phyloP scores from a whole-genome alignment of 2,329 filamentous ascomycete genomes.

The Apiospora sp. region DNA sequence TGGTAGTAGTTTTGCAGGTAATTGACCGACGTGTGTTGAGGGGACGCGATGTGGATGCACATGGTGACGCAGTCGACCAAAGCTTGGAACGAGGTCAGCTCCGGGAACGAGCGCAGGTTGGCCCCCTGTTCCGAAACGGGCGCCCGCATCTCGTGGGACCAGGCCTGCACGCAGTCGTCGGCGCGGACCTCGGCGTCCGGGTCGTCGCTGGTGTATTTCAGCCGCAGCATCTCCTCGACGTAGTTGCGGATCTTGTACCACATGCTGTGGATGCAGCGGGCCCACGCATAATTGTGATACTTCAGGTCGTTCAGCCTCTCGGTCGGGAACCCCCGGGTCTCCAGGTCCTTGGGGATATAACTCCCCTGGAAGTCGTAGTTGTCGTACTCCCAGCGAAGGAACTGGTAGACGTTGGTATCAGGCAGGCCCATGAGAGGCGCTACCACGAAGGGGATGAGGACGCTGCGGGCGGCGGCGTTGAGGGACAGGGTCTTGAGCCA shows the following conservation, averaged over 20 bases:
- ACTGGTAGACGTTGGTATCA: slow-evolving; percentile 45
- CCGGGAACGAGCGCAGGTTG: slow-evolving; percentile 51
- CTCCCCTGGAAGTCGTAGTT: slow-evolving; percentile 52
- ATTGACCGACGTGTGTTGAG: slow-evolving; percentile 59
- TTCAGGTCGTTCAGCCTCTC: slow-evolving; percentile 44
- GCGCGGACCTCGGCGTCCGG: slow-evolving; percentile 37
- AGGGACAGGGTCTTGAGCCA: slow-evolving; percentile 59
- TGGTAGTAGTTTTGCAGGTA: slow-evolving; percentile 61
- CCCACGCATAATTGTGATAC: slow-evolving; percentile 59
- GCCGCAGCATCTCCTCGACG: slow-evolving; percentile 47
- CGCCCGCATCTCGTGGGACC: slow-evolving; percentile 50
- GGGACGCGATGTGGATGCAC: slow-evolving; percentile 60
- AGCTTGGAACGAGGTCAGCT: slow-evolving; percentile 49
- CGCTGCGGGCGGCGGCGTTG: slow-evolving; percentile 54
- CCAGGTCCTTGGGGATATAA: slow-evolving; percentile 56
- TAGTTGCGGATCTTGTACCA: slow-evolving; percentile 53
- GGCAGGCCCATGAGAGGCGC: slow-evolving; percentile 51
- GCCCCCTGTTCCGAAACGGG: slow-evolving; percentile 38
- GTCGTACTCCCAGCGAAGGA: slow-evolving; percentile 50
- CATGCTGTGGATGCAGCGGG: slow-evolving; percentile 53
- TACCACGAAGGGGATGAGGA: slow-evolving; percentile 54
- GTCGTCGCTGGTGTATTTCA: slow-evolving; percentile 43
- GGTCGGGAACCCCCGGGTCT: slow-evolving; percentile 51
- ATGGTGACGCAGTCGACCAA: slow-evolving; percentile 57
- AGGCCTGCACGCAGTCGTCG: slow-evolving; percentile 46